phyloP scores from a whole-genome alignment of 1,284 basidiomycete species.

The Ustilago xerochloae region DNA sequence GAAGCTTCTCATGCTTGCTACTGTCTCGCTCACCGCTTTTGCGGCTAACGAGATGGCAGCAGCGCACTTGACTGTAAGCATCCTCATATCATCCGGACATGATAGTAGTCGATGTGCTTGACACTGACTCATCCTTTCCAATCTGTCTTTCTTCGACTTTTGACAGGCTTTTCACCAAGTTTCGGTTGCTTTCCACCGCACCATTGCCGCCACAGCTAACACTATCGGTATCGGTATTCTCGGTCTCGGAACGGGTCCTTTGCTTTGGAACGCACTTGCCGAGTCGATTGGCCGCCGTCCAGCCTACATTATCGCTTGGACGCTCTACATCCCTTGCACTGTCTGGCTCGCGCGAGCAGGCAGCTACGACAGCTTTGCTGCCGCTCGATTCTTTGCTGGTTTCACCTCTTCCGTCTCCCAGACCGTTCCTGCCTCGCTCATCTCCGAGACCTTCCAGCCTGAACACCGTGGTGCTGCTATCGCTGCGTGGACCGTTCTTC shows the following conservation, averaged over 20 bases:
- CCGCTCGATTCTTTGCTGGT: slow-evolving; percentile 52
- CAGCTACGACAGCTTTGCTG: slow-evolving; percentile 45
- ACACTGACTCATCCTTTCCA: too few species aligned
- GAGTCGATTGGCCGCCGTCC: slow-evolving; percentile 66
- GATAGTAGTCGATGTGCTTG: not conserved
- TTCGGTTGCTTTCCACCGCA: slow-evolving; percentile 50
- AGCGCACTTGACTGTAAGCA: slow-evolving; percentile 53
- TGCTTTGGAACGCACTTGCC: slow-evolving; percentile 60
- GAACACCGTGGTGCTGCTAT: slow-evolving; percentile 68
- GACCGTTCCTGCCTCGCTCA: slow-evolving; percentile 45
- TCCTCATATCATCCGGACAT: not conserved
- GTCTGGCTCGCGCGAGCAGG: slow-evolving; percentile 65
- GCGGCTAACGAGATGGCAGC: slow-evolving; percentile 64
- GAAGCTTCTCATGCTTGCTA: slow-evolving; percentile 64
- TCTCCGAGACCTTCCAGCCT: slow-evolving; percentile 50
- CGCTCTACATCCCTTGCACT: slow-evolving; percentile 66
- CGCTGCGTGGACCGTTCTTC: slow-evolving; percentile 58
- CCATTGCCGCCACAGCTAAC: slow-evolving; percentile 64
- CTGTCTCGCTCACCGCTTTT: slow-evolving; percentile 56
- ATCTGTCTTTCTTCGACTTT: not conserved
- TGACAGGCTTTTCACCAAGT: slow-evolving; percentile 48
- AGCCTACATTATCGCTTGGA: slow-evolving; percentile 66
- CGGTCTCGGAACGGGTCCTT: slow-evolving; percentile 67
- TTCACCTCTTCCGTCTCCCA: slow-evolving; percentile 39
- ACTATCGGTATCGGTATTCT: slow-evolving; percentile 68